Evolutionary conservation across 352 stramenopile species (phyloP), one percentile per base, ranked within the genome.

Genomic region (Pilasporangium apinafurcum): DNA sequence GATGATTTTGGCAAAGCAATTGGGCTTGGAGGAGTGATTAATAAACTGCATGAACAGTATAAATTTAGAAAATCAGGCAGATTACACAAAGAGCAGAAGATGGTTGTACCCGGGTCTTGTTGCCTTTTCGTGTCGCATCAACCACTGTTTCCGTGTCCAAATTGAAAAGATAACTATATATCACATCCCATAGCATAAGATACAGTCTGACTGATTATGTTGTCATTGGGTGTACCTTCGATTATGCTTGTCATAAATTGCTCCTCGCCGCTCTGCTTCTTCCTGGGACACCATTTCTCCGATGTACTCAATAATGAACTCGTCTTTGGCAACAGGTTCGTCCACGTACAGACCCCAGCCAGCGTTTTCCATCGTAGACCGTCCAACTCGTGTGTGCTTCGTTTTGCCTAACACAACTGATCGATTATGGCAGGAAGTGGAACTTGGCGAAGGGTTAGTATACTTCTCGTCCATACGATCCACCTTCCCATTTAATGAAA

Each of bases 301-400:
- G 37, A 95, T 81, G 62, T 98, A 98, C 57, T 98, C 92, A 49
- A 90, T 76, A 27, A 98, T 73, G 52, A 97, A 98, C 47, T 97
- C 86, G 26, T 94, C 87, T 48, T 96, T 97, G 27, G 77, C 75
- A 16, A 98, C 67, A 29, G 58, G 55, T 27, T 95, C 56, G 41
- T 94, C 84, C 4, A 90, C 84, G 53, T 95, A 98, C 8, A 97
- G 60, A 5, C 95, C 95, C 84, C 83, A 98, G 14, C 87, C 92
- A 37, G 86, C 86, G 36, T 71, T 62, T 36, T 67, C 55, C 35
- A 96, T 75, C 1, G 49, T 81, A 7, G 88, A 97, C 22, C 76
- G 69, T 14, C 59, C 87, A 30, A 98, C 52, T 14, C 92, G 71
- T 30, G 91, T 58, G 18, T 69, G 70, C 36, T 88, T 86, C 29